Conservation (phyloP, 2,329 filamentous ascomycete species). For the Penicillium sp. region DNA sequence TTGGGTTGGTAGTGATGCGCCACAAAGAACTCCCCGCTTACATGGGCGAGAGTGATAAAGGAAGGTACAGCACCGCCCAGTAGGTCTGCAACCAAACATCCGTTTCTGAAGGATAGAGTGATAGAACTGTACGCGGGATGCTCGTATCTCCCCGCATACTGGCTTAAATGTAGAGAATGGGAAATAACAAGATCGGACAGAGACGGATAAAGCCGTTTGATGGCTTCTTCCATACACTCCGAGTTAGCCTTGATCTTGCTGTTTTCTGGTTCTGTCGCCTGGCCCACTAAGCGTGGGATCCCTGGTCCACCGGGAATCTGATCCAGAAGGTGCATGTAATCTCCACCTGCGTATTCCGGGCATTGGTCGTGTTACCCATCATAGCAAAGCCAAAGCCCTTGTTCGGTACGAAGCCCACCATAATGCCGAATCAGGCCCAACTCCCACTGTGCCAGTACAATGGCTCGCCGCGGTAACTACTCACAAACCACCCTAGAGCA, state of each 20-base stretch:
- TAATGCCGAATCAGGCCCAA: constrained; percentile 21
- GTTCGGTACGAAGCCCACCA: constrained; percentile 24
- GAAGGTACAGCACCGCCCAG: background rate
- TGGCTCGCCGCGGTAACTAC: constrained; percentile 20
- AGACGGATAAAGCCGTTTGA: constrained; percentile 3
- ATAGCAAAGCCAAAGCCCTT: constrained; percentile 22
- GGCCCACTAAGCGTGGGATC: background rate
- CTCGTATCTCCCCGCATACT: constrained; percentile 1
- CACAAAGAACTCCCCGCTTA: constrained; percentile 7
- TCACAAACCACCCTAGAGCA: constrained; percentile 24
- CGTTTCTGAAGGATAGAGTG: background rate
- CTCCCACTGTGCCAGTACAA: constrained; percentile 24
- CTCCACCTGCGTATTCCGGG: constrained; percentile 8
- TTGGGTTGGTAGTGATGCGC: constrained; percentile 1
- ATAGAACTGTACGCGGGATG: background rate
- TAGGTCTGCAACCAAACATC: background rate
- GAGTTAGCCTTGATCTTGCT: background rate
- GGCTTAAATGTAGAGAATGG: background rate
- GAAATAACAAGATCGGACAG: background rate
- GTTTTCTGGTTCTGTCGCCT: background rate
- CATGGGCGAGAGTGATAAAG: background rate
- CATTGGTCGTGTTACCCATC: constrained; percentile 21
- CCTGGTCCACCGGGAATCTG: background rate
- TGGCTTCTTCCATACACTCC: background rate
- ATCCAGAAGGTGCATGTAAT: constrained; percentile 17